Evolutionary conservation across 2,329 filamentous ascomycete genomes (phyloP).

Genomic region (Colletotrichum chlorophyti): DNA sequence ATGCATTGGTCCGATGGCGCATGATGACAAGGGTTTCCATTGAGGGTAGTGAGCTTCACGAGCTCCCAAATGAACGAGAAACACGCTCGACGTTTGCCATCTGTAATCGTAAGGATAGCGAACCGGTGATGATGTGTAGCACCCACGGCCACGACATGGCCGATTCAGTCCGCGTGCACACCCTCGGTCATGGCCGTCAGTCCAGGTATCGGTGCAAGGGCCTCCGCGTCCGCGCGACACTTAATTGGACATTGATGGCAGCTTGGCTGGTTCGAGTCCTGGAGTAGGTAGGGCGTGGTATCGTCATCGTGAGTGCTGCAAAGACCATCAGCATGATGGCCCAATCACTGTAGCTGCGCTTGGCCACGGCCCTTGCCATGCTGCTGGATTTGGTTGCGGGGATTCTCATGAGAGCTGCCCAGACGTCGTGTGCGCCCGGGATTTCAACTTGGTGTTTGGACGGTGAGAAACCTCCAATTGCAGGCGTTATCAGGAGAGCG

Average conservation of each 20-base stretch:
- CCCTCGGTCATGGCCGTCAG: neutral
- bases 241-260: neutral
- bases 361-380: neutral
- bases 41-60: too few relatives aligned
- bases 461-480: neutral
- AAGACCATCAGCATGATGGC: neutral
- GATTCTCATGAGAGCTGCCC: neutral
- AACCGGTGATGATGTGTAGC: neutral
- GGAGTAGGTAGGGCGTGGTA: neutral
- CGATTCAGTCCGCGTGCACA: conserved; percentile 1
- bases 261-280: neutral
- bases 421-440: conserved; percentile 1
- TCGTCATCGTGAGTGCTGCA: neutral
- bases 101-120: neutral
- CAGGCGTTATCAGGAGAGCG: conserved; percentile 5
- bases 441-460: neutral
- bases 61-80: too few relatives aligned
- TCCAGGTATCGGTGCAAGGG: conserved; percentile 1
- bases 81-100: too few relatives aligned
- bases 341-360: neutral
- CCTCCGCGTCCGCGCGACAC: neutral
- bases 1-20: too few relatives aligned
- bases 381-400: neutral
- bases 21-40: too few relatives aligned
- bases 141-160: conserved; percentile 12